These are phyloP conservation scores for Paecilomyces dactylethromorphus DNA, from an alignment of 2,329 filamentous ascomycete species.

Conservation along the genomic window DNA sequence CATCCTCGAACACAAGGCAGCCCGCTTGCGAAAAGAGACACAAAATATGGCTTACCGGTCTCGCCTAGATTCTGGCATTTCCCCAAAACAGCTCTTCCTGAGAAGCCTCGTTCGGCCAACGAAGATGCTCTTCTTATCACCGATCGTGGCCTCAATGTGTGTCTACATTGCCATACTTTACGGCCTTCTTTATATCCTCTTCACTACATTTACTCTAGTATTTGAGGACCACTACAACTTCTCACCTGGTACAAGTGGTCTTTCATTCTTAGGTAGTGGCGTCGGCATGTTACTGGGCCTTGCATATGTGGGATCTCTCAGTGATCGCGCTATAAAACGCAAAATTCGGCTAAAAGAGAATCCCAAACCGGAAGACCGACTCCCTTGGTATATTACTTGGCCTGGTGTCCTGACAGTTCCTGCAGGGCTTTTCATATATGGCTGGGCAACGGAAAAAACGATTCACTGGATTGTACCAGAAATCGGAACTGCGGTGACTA, in stretches of 20 bases:
- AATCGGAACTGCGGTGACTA: conserved; percentile 46
- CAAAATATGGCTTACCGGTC: conserved; percentile 24
- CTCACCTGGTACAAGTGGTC: conserved; percentile 33
- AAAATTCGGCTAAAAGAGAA: not conserved
- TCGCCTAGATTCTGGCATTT: conserved; percentile 21
- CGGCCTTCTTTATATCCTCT: conserved; percentile 44
- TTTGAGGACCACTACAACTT: conserved; percentile 40
- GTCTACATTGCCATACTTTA: conserved; percentile 44
- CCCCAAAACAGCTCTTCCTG: conserved; percentile 28
- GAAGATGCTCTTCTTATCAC: conserved; percentile 42
- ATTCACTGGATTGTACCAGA: conserved; percentile 52
- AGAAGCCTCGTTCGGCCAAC: conserved; percentile 38
- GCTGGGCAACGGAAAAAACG: conserved; percentile 44
- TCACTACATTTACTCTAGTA: conserved; percentile 42
- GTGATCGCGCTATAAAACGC: conserved; percentile 12
- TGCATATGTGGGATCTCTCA: conserved; percentile 22
- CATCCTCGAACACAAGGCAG: conserved; percentile 29
- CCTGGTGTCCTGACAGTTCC: conserved; percentile 43
- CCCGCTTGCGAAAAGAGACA: conserved; percentile 26
- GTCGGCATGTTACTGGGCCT: conserved; percentile 25
- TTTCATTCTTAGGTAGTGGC: conserved; percentile 38
- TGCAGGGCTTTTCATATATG: conserved; percentile 47
- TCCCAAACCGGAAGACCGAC: conserved; percentile 34
- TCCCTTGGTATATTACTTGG: conserved; percentile 44
- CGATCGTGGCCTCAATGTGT: conserved; percentile 43